Evolutionary conservation across 2,329 filamentous ascomycete species (phyloP).

Genomic region (Neoarthrinium moseri): DNA sequence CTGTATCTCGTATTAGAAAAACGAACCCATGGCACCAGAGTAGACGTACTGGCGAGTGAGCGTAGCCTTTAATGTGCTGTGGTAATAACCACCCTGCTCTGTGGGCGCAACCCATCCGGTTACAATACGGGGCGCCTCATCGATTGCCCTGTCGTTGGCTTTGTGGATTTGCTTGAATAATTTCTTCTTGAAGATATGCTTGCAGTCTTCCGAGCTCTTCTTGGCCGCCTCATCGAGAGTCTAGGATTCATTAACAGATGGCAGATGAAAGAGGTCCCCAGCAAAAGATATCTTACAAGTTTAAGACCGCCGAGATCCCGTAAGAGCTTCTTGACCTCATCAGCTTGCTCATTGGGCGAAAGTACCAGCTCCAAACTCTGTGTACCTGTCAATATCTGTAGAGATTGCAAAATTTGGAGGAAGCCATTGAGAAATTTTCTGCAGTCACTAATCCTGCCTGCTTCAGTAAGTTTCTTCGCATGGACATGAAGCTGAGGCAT

Average conservation of each 20-base stretch:
- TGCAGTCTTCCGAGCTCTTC: not conserved
- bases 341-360: slow-evolving; percentile 17
- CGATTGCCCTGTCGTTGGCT: not conserved
- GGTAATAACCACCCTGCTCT: not conserved
- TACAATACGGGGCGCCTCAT: not conserved
- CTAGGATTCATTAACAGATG: not conserved
- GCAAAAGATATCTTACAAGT: not conserved
- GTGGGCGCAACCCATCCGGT: not conserved
- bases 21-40: not conserved
- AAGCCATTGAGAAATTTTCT: slow-evolving; percentile 51
- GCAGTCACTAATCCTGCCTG: slow-evolving; percentile 33
- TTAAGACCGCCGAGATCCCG: not conserved
- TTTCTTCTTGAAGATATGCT: not conserved
- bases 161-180: not conserved
- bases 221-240: not conserved
- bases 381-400: slow-evolving; percentile 29
- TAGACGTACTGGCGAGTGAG: not conserved
- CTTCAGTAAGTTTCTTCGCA: slow-evolving; percentile 55
- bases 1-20: not conserved
- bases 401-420: slow-evolving; percentile 38
- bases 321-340: not conserved
- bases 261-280: not conserved
- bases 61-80: not conserved
- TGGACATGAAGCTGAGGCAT: slow-evolving; percentile 58
- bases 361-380: slow-evolving; percentile 12